Base-by-base conservation (phyloP, 2,329 filamentous ascomycete genomes). In the Ophiostoma tasmaniense region DNA sequence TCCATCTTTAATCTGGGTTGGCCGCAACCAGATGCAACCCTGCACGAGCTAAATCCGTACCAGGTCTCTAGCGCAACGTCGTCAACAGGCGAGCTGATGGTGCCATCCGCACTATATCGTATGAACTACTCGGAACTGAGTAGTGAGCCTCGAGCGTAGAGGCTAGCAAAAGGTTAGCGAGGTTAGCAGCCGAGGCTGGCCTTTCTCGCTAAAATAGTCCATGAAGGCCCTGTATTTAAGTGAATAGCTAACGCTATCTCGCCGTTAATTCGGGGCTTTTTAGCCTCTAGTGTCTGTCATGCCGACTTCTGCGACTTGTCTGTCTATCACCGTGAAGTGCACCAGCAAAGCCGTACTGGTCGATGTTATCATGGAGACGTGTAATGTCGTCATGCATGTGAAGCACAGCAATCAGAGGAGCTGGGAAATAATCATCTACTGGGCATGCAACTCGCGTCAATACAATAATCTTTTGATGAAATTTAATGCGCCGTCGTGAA, bases 61-160 rank as follows among this genome's bases (percentile, higher is more conserved):
- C 10, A 10, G 50, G 10, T 11, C 22, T 55, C 22, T 6, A 55
- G 17, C n/a, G 50, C n/a, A 25, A 55, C 50, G n/a, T 69, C 64
- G 68, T 69, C 64, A 69, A 66, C 52, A 66, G 50, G 50, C 37
- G 52, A 66, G 64, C 68, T 50, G 68, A 69, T 66, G 68, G 52
- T 66, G 68, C 64, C 64, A 69, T 69, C 28, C 30, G 35, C 17
- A 62, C 59, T 62, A 20, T 61, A 28, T n/a, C n/a, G n/a, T n/a
- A n/a, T n/a, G n/a, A n/a, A n/a, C n/a, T n/a, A n/a, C n/a, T n/a
- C n/a, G n/a, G n/a, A n/a, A n/a, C n/a, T n/a, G 22, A 25, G n/a
- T 55, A 55, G 45, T 52, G 39, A 42, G 42, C 42, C 42, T 45
- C 20, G 42, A n/a, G n/a, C n/a, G n/a, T n/a, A n/a, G n/a, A n/a